A percentile compares a stretch with the other conserved stretches of the same genome.
Conservation (phyloP, 495 filamentous ascomycete species). For the Talaromyces nanjingensis region DNA sequence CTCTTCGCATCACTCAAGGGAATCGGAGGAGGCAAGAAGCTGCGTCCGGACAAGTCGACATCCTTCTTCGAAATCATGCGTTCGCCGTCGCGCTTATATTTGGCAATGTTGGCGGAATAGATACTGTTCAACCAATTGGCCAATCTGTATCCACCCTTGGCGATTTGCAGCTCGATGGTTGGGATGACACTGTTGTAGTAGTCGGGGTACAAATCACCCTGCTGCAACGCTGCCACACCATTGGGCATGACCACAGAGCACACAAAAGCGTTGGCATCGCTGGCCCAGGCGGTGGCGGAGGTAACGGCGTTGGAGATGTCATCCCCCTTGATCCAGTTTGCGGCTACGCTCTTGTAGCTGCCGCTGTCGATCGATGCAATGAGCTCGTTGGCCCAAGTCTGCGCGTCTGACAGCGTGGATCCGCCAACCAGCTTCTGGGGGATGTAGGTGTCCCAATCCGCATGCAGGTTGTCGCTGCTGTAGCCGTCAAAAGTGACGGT, state of each 20-base stretch:
- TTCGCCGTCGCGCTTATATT: neutral
- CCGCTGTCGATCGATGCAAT: neutral
- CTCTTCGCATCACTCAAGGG: neutral
- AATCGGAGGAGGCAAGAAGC: slow-evolving; percentile 3
- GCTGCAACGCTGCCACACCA: slow-evolving; percentile 41
- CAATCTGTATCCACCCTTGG: slow-evolving; percentile 67
- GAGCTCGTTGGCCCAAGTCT: slow-evolving; percentile 3
- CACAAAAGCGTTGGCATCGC: slow-evolving; percentile 51
- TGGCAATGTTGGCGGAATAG: neutral
- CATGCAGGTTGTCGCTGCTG: slow-evolving; percentile 46
- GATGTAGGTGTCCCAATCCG: slow-evolving; percentile 60
- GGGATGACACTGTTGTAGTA: slow-evolving; percentile 60
- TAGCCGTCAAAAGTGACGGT: slow-evolving; percentile 38
- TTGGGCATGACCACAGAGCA: slow-evolving; percentile 47
- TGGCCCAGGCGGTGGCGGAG: slow-evolving; percentile 46
- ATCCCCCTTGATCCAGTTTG: neutral
- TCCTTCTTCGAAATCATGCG: neutral
- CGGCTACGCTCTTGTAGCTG: neutral
- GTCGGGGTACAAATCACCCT: slow-evolving; percentile 37
- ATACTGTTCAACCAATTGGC: slow-evolving; percentile 55
- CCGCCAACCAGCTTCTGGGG: slow-evolving; percentile 46
- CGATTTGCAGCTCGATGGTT: slow-evolving; percentile 65
- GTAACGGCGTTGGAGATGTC: slow-evolving; percentile 12
- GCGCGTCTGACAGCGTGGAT: neutral
- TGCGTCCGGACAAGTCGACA: neutral